Evolutionary conservation across 2,329 filamentous ascomycete species (phyloP), one percentile per base, ranked within the genome.

Genomic region (Didymella sp.): DNA sequence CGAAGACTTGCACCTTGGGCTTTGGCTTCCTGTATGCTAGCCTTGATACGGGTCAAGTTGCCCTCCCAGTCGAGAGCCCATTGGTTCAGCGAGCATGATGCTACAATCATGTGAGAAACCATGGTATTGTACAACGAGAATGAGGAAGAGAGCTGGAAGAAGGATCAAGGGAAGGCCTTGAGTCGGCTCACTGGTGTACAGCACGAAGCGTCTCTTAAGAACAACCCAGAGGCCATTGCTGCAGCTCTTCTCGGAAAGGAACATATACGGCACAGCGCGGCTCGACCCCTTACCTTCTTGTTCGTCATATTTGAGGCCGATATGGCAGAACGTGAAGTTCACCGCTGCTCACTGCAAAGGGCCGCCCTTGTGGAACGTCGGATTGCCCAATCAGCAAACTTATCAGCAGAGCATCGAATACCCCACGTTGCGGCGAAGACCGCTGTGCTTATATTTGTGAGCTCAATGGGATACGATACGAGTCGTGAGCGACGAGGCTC

Each of bases 21-120:
- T 73, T 89, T 90, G 17, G 88, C 86, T 55, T 77, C 53, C 37
- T 76, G 79, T 64, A 90, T 87, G 51, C 83, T 86, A 70, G 88
- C 80, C 17, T 87, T 81, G 61, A 90, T 89, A 19, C 88, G 80
- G 43, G 82, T 79, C 1, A 80, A 73, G 67, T 90, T 90, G 40
- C 86, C 87, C 33, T 84, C 79, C 45, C 58, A 68, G 33, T 68
- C 66, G 17, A 67, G 51, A 2, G 60, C 64, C 62, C 62, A 67
- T 47, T 69, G 67, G 25, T 68, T 69, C 15, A 71, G 61, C 43
- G 57, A 62, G 59, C 71, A 71, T 5, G 43, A 33, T 22, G 30
- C 30, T 38, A 47, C 15, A 17, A 35, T 28, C 22, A 17, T n/a
- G 2, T 28, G 22, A 3, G 21, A 27, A 28, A 31, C 15, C 45